Evolutionary conservation across 768 basidiomycete species (phyloP).

Genomic region (Pleurotus platypus): DNA sequence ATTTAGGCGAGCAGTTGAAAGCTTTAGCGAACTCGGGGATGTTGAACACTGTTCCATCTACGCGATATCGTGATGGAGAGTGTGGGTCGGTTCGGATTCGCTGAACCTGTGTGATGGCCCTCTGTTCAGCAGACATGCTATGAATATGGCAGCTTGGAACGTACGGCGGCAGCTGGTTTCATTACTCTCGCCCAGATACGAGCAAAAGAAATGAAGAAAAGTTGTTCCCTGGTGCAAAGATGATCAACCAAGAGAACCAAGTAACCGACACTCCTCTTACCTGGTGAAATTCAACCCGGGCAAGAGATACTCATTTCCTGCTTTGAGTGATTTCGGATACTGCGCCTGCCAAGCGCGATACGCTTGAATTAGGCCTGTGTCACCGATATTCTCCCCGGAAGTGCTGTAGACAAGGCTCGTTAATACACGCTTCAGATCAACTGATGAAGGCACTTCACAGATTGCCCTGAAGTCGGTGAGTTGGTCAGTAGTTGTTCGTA

Average conservation of each 20-base stretch:
- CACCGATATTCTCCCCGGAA: constrained; percentile 90
- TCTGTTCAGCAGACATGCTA: not conserved
- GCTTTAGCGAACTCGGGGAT: constrained; percentile 86
- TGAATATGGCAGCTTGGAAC: constrained; percentile 17
- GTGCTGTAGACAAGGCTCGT: constrained; percentile 46
- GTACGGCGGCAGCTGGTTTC: constrained; percentile 72
- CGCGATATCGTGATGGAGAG: constrained; percentile 75
- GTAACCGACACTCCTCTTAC: constrained; percentile 27
- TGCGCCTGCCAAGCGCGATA: constrained; percentile 91
- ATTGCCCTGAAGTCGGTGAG: constrained; percentile 52
- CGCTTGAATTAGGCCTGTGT: constrained; percentile 79
- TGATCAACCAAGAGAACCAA: constrained; percentile 3
- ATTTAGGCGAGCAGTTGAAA: constrained; percentile 74
- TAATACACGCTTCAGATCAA: constrained; percentile 10
- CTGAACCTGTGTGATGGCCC: constrained; percentile 44
- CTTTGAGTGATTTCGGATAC: constrained; percentile 51
- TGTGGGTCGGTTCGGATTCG: constrained; percentile 87
- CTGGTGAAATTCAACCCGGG: constrained; percentile 79
- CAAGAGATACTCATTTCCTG: constrained; percentile 67
- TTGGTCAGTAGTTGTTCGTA: not conserved
- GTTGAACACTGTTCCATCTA: constrained; percentile 84
- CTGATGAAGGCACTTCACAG: constrained; percentile 40
- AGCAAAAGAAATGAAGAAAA: constrained; percentile 92
- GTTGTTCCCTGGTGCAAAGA: constrained; percentile 65
- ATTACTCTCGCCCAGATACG: constrained; percentile 84